A percentile compares a stretch with the other conserved stretches of the same genome.
Conservation (phyloP, 345 rosid species). For the Ceriops tagal region DNA sequence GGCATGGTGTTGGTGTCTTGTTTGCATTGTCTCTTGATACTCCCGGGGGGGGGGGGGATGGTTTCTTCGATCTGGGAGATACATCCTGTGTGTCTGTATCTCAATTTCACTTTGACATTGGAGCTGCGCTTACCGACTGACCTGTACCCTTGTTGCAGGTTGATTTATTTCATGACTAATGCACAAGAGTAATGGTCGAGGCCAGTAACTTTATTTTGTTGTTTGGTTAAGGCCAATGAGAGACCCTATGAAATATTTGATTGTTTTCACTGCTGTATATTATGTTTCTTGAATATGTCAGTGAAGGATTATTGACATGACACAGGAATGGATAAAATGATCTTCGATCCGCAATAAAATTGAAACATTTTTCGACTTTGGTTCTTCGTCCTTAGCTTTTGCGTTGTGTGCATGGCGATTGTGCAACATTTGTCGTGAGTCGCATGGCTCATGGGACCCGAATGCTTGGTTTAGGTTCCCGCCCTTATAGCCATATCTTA, state of each 20-base stretch:
- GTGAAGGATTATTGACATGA: constrained; percentile 1
- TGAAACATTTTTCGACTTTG: neutral
- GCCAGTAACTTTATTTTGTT: constrained; percentile 8
- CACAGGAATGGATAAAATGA: constrained; percentile 1
- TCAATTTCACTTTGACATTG: neutral
- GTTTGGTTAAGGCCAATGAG: constrained; percentile 4
- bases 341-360: constrained; percentile 4
- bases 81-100: too few species aligned
- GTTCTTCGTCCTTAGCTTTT: too few species aligned
- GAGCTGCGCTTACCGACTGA: neutral
- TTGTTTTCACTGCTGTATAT: constrained; percentile 9
- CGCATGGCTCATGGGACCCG: too few species aligned
- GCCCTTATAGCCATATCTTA: too few species aligned
- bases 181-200: constrained; percentile 13
- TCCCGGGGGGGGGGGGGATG: too few species aligned
- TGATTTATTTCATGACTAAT: constrained; percentile 15
- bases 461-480: too few species aligned
- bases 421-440: neutral
- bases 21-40: too few species aligned
- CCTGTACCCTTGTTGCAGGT: constrained; percentile 18
- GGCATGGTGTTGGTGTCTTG: too few species aligned
- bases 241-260: constrained; percentile 15
- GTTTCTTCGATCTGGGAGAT: too few species aligned
- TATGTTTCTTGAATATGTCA: constrained; percentile 8
- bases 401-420: neutral